Conservation (phyloP, 2,329 filamentous ascomycete genomes). For the Annulohypoxylon truncatum region DNA sequence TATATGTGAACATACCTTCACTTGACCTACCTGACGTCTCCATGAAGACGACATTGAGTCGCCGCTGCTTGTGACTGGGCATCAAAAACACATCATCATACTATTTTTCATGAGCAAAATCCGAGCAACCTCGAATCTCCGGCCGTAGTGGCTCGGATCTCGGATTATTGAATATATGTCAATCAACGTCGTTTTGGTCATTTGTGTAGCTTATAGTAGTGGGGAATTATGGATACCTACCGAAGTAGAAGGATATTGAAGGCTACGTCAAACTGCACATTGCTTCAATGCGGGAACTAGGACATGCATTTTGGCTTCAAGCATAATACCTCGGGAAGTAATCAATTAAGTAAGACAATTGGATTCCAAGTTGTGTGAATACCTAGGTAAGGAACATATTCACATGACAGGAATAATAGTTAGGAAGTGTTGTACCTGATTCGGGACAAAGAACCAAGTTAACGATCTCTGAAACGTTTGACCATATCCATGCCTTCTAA, state of each 20-base stretch:
- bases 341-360: not conserved
- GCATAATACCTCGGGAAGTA: not conserved
- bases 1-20: slow-evolving; percentile 7
- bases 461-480: too few species aligned
- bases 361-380: too few species aligned
- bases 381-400: too few species aligned
- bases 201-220: not conserved
- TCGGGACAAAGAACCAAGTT: too few species aligned
- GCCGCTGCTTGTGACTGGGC: slow-evolving; percentile 10
- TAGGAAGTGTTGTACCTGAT: too few species aligned
- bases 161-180: slow-evolving; percentile 8
- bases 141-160: slow-evolving; percentile 23
- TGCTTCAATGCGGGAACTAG: not conserved
- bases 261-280: slow-evolving; percentile 12
- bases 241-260: not conserved
- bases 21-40: not conserved
- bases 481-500: not conserved
- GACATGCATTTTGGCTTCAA: not conserved
- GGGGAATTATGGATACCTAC: not conserved
- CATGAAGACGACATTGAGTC: not conserved
- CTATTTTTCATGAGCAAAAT: not conserved
- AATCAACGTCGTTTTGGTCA: slow-evolving; percentile 5
- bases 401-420: too few species aligned
- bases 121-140: slow-evolving; percentile 33
- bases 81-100: slow-evolving; percentile 14